Evolutionary conservation across 2,329 filamentous ascomycete species (phyloP), one percentile per base, ranked within the genome.

Genomic region (Pseudocercospora eumusae): DNA sequence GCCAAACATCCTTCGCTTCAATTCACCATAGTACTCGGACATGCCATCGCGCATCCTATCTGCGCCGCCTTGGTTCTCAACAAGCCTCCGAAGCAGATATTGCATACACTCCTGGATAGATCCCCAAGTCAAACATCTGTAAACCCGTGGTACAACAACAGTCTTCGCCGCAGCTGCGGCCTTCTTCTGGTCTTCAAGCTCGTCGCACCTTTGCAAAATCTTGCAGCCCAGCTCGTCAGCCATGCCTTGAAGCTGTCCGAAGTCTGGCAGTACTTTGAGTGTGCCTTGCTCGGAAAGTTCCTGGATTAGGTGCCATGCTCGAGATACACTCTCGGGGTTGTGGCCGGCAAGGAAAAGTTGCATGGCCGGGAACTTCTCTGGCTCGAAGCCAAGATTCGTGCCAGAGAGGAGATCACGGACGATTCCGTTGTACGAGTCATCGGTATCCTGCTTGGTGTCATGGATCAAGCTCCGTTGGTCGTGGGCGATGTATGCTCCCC

Each of bases 401-500:
- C 67, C 65, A 4, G 57, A 58, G 6, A 72, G 64, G 1, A 71
- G 58, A 36, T 69, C 66, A 2, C 59, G 63, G 5, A 66, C 70
- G 25, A 71, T 69, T 20, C 62, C 60, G 58, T 73, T 67, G 62
- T 71, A 73, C 9, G 63, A 70, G 15, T 62, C 63, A 47, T 73
- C 70, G 8, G 71, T 73, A 10, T 71, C 65, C 8, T 60, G 60
- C 49, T 73, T 73, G 8, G 67, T 71, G 44, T 71, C 69, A 52
- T 71, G 69, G 18, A 72, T 71, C 20, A 64, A 42, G 7, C 61
- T 57, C 10, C 70, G 54, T 13, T 62, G 74, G 60, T 84, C 82
- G 21, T 76, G 81, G 60, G 77, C 77, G 60, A 84, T 79, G 66
- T 84, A 84, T 9, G 82, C 82, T 11, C 82, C 82, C 6, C 82